phyloP scores from a whole-genome alignment of 176 grass and related monocot genomes.

The Coix lacrymajobi region DNA sequence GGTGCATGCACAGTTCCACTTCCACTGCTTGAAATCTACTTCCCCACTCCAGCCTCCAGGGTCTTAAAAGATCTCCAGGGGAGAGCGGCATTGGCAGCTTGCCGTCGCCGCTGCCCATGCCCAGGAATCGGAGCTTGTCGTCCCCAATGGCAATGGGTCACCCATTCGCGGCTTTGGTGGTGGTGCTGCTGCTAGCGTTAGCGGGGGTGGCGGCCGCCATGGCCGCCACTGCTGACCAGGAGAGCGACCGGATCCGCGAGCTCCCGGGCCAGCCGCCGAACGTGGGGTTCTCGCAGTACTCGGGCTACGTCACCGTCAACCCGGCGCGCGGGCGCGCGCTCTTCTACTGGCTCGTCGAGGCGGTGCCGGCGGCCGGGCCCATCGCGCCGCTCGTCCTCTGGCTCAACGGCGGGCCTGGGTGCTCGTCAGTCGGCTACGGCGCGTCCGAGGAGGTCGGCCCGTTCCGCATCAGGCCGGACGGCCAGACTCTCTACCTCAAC shows the following conservation, averaged over 20 bases:
- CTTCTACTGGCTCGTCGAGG: slow-evolving; percentile 99
- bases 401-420: slow-evolving; percentile 94
- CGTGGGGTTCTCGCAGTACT: slow-evolving; percentile 72
- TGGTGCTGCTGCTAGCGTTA: slow-evolving; percentile 22
- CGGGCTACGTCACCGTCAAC: slow-evolving; percentile 85
- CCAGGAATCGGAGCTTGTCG: slow-evolving; percentile 18
- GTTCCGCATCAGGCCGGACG: slow-evolving; percentile 81
- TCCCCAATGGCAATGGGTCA: slow-evolving; percentile 10
- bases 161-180: background rate
- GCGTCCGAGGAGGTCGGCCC: slow-evolving; percentile 98
- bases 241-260: slow-evolving; percentile 74
- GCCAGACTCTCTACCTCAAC: slow-evolving; percentile 64
- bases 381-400: slow-evolving; percentile 78
- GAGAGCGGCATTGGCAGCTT: background rate
- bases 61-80: background rate
- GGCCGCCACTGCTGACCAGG: slow-evolving; percentile 25
- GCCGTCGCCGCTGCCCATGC: background rate
- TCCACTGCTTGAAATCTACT: background rate
- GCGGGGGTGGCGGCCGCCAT: background rate
- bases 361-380: slow-evolving; percentile 47
- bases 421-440: slow-evolving; percentile 86
- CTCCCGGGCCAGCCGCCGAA: slow-evolving; percentile 68
- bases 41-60: background rate
- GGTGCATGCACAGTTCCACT: background rate
- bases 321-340: slow-evolving; percentile 64